These are phyloP conservation scores for Zoysia matrella DNA, from an alignment of 202 grass and related monocot species.

Conservation along the genomic window DNA sequence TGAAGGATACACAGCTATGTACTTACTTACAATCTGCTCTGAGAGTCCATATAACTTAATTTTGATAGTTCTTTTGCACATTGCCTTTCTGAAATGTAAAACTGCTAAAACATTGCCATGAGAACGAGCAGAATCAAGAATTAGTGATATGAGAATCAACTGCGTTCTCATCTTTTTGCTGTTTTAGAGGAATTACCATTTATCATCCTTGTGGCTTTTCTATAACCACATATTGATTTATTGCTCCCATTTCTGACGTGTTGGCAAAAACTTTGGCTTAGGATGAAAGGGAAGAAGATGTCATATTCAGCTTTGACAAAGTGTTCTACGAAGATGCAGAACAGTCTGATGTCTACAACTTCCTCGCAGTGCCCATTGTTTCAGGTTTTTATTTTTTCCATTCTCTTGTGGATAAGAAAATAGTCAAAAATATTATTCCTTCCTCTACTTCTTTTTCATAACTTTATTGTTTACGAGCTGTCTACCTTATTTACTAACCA, in stretches of 20 bases:
- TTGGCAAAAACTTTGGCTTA: slow-evolving; percentile 37
- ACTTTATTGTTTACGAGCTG: slow-evolving; percentile 13
- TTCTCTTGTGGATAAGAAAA: slow-evolving; percentile 10
- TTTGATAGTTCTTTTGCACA: neutral
- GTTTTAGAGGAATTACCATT: neutral
- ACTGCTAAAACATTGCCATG: slow-evolving; percentile 10
- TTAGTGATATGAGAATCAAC: neutral
- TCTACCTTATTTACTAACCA: slow-evolving; percentile 11
- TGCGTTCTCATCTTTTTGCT: neutral
- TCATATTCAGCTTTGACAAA: slow-evolving; percentile 77
- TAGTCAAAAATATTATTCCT: neutral
- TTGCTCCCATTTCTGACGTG: slow-evolving; percentile 24
- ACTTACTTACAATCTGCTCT: neutral
- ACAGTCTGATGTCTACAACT: slow-evolving; percentile 77
- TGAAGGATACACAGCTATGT: neutral
- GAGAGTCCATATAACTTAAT: slow-evolving; percentile 7
- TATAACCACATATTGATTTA: slow-evolving; percentile 19
- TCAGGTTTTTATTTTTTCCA: slow-evolving; percentile 58
- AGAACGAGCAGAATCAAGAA: neutral
- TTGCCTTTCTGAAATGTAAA: neutral
- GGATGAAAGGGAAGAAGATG: slow-evolving; percentile 85
- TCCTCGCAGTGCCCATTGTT: slow-evolving; percentile 70
- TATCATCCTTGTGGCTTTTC: neutral
- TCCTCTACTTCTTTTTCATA: slow-evolving; percentile 6
- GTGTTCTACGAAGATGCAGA: slow-evolving; percentile 78